Conservation (phyloP, 805 yeast species). For the Metschnikowia sp. region DNA sequence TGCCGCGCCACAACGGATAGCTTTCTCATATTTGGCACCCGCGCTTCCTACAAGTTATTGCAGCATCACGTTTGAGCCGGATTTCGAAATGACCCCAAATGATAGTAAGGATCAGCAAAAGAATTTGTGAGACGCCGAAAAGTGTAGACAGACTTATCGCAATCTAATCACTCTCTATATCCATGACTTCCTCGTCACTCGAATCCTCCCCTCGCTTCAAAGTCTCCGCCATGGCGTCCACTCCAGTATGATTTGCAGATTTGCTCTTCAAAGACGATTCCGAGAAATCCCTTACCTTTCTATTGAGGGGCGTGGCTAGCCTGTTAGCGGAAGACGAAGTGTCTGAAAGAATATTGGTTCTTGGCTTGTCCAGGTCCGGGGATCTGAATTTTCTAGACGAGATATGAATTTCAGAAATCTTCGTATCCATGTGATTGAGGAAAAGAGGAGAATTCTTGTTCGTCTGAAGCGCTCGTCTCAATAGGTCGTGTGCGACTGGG, state of each 20-base stretch:
- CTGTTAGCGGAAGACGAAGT: conserved; percentile 14
- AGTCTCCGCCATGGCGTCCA: conserved; percentile 36
- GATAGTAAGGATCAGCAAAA: not conserved
- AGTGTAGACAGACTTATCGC: no score
- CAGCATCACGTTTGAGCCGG: no score
- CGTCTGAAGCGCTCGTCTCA: conserved; percentile 72
- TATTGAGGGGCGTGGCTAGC: conserved; percentile 24
- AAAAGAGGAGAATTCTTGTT: conserved; percentile 31
- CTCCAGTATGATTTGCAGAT: conserved; percentile 16
- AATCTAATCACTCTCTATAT: conserved; percentile 50
- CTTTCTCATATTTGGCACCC: no score
- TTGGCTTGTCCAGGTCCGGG: not conserved
- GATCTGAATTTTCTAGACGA: not conserved
- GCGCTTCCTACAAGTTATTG: no score
- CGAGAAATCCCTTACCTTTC: conserved; percentile 13
- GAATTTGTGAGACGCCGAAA: no score
- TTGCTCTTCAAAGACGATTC: conserved; percentile 3
- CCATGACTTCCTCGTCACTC: conserved; percentile 57
- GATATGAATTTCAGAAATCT: conserved; percentile 9
- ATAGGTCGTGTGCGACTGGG: conserved; percentile 77
- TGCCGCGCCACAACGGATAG: no score
- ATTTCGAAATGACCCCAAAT: no score
- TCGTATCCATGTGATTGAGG: conserved; percentile 13
- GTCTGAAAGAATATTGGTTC: conserved; percentile 3
- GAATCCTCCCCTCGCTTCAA: conserved; percentile 45